Conservation (phyloP, 176 grass and related monocot species). For the Carex myosuroides region DNA sequence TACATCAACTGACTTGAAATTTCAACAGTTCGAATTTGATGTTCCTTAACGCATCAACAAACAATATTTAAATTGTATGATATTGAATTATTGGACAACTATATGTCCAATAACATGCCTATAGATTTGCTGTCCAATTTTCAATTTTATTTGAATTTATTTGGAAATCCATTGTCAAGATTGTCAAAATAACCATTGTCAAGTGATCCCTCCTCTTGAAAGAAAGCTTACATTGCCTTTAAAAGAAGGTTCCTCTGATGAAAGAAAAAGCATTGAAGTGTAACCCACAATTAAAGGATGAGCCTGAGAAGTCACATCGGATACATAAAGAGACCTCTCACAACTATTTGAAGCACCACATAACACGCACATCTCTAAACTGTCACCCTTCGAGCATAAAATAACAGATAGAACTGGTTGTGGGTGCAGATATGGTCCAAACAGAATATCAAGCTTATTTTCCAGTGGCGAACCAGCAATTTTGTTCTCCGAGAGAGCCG, state of each 20-base stretch:
- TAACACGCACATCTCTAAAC: conserved; percentile 56
- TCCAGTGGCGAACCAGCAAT: conserved; percentile 21
- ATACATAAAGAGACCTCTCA: conserved; percentile 60
- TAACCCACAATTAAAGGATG: conserved; percentile 64
- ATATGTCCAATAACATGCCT: too few species aligned
- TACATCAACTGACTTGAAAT: too few species aligned
- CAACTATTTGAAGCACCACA: conserved; percentile 49
- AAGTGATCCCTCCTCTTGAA: background rate
- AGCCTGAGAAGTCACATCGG: conserved; percentile 31
- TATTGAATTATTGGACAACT: too few species aligned
- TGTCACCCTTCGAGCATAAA: conserved; percentile 41
- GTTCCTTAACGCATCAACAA: too few species aligned
- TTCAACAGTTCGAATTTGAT: too few species aligned
- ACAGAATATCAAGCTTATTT: conserved; percentile 26
- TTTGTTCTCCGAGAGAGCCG: conserved; percentile 16
- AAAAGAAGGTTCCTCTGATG: conserved; percentile 35
- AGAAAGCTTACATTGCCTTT: conserved; percentile 50
- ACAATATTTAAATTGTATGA: too few species aligned
- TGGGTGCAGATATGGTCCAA: conserved; percentile 60
- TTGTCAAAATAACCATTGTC: too few species aligned
- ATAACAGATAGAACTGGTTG: conserved; percentile 58
- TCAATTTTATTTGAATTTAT: too few species aligned
- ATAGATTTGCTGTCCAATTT: too few species aligned
- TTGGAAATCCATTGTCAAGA: too few species aligned
- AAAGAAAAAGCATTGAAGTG: conserved; percentile 46